phyloP scores from a whole-genome alignment of 805 yeast genomes.

The Blastobotrys parvus region DNA sequence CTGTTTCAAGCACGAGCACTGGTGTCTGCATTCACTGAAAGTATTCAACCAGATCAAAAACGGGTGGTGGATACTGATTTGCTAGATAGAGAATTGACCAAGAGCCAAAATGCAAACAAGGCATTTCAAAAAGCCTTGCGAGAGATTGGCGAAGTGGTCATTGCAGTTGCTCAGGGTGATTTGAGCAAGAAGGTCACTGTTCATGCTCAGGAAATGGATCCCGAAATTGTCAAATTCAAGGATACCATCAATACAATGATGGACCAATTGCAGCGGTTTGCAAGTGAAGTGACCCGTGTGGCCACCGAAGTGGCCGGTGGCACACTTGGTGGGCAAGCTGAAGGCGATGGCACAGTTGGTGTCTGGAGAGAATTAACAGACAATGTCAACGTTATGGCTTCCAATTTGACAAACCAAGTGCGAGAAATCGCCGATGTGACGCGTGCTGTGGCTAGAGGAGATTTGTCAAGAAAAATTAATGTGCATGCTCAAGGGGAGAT shows the following conservation, averaged over 20 bases:
- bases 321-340: slow-evolving; percentile 83
- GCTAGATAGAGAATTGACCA: slow-evolving; percentile 30
- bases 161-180: slow-evolving; percentile 86
- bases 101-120: slow-evolving; percentile 47
- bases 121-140: slow-evolving; percentile 60
- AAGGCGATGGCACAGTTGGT: slow-evolving; percentile 76
- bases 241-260: slow-evolving; percentile 81
- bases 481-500: slow-evolving; percentile 92
- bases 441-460: slow-evolving; percentile 82
- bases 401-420: slow-evolving; percentile 79
- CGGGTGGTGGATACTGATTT: slow-evolving; percentile 24
- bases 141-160: slow-evolving; percentile 80
- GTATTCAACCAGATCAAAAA: slow-evolving; percentile 24
- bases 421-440: slow-evolving; percentile 87
- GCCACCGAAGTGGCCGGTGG: slow-evolving; percentile 91
- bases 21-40: slow-evolving; percentile 26
- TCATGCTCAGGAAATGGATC: slow-evolving; percentile 63
- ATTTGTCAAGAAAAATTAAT: slow-evolving; percentile 70
- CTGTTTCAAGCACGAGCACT: slow-evolving; percentile 27
- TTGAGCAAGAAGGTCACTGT: slow-evolving; percentile 71
- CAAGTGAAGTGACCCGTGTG: slow-evolving; percentile 72
- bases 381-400: slow-evolving; percentile 84
- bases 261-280: slow-evolving; percentile 77
- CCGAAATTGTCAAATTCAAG: slow-evolving; percentile 72
- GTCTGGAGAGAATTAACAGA: slow-evolving; percentile 83